phyloP scores from a whole-genome alignment of 495 filamentous ascomycete species.

The Trichoderma parareesei region DNA sequence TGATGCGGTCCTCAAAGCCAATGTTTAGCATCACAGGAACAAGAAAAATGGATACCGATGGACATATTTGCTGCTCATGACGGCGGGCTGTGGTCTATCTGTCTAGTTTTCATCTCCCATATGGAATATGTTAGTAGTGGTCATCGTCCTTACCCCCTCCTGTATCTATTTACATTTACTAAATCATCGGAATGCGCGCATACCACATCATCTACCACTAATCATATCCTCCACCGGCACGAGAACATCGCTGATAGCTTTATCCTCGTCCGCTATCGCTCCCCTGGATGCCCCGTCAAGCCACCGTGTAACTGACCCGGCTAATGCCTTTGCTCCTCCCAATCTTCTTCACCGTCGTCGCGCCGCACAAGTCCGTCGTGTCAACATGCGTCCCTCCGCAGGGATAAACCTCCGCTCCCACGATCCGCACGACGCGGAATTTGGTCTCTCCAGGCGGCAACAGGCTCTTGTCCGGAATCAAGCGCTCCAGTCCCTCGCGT shows the following conservation, averaged over 20 bases:
- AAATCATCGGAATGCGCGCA: neutral
- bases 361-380: slow-evolving; percentile 42
- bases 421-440: slow-evolving; percentile 46
- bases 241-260: neutral
- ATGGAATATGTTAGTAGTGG: neutral
- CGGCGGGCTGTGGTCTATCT: neutral
- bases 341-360: slow-evolving; percentile 52
- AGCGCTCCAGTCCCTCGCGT: slow-evolving; percentile 31
- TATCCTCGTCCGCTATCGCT: neutral
- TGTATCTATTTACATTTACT: too few species aligned
- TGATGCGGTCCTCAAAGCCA: neutral
- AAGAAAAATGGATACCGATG: neutral
- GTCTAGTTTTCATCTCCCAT: neutral
- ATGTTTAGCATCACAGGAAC: neutral
- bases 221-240: neutral
- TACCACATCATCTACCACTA: neutral
- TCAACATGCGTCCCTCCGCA: slow-evolving; percentile 60
- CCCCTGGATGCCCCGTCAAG: slow-evolving; percentile 12
- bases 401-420: slow-evolving; percentile 51
- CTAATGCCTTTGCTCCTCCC: slow-evolving; percentile 47
- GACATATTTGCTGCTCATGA: neutral
- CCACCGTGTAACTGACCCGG: slow-evolving; percentile 45
- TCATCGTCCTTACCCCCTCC: too few species aligned
- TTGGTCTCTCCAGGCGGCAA: slow-evolving; percentile 36
- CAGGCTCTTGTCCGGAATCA: slow-evolving; percentile 41